A percentile compares a stretch with the other conserved stretches of the same genome.
These are phyloP conservation scores for Musa balbisiana DNA, from an alignment of 202 grass and related monocot genomes.

Conservation along the genomic window DNA sequence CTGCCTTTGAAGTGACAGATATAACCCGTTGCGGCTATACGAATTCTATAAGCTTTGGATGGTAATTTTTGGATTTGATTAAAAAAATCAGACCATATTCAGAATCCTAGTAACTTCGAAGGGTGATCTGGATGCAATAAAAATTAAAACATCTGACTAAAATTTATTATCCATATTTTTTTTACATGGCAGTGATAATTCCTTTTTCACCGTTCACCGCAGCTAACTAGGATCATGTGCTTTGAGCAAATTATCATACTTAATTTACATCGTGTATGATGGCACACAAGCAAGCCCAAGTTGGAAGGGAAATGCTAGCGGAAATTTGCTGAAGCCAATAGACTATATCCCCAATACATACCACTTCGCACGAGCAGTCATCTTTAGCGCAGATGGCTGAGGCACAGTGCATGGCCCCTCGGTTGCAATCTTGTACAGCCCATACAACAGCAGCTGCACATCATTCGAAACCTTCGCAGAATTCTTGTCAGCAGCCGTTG, in stretches of 20 bases:
- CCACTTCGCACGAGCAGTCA: conserved; percentile 94
- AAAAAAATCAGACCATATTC: too few species aligned
- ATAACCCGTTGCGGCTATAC: too few species aligned
- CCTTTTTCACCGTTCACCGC: background rate
- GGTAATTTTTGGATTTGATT: too few species aligned
- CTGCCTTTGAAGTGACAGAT: background rate
- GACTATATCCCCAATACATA: conserved; percentile 23
- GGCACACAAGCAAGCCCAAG: background rate
- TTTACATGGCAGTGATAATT: background rate
- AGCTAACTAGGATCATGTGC: background rate
- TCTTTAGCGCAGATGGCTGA: conserved; percentile 86
- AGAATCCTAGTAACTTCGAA: too few species aligned
- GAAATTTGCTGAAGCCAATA: background rate
- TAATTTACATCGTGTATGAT: background rate
- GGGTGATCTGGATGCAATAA: too few species aligned
- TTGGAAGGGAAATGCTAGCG: background rate
- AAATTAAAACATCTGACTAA: too few species aligned
- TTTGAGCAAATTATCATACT: background rate
- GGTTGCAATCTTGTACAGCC: conserved; percentile 95
- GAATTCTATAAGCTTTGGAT: too few species aligned
- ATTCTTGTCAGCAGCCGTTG: conserved; percentile 42
- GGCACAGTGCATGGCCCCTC: conserved; percentile 86
- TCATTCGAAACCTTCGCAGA: conserved; percentile 70
- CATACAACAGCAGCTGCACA: conserved; percentile 78
- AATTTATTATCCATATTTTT: too few species aligned